Percentiles rank a stretch among this genome's conserved stretches.
Evolutionary conservation across 495 filamentous ascomycete species (phyloP).

Genomic region (Aspergillus steynii): DNA sequence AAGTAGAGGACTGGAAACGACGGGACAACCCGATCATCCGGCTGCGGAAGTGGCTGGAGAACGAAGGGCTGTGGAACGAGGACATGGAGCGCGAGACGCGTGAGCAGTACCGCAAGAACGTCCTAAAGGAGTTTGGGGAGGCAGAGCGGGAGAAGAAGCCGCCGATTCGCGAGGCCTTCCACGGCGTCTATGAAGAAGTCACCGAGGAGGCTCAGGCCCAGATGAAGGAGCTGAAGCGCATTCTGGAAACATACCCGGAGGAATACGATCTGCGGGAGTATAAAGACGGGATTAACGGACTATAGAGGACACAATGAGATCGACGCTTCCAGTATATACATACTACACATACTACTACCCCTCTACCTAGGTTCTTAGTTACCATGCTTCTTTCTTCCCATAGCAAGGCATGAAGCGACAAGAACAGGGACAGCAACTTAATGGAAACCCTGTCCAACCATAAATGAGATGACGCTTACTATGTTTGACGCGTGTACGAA

Average conservation of each 20-base stretch:
- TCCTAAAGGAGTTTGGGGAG: constrained; percentile 80
- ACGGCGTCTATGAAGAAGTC: constrained; percentile 83
- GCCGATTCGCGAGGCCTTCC: constrained; percentile 73
- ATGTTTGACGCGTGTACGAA: no score
- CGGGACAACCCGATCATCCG: constrained; percentile 92
- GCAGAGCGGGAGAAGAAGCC: constrained; percentile 93
- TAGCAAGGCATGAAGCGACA: not conserved
- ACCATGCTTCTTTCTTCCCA: no score
- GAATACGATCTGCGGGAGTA: constrained; percentile 86
- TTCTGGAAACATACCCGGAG: constrained; percentile 83
- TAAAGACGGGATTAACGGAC: constrained; percentile 72
- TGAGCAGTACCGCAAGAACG: constrained; percentile 64
- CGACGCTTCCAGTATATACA: not conserved
- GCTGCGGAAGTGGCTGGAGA: constrained; percentile 89
- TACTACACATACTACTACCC: not conserved
- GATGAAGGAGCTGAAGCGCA: constrained; percentile 71
- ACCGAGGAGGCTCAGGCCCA: constrained; percentile 81
- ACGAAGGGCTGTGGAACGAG: constrained; percentile 79
- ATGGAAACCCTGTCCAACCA: not conserved
- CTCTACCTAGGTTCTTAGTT: no score
- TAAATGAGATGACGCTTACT: no score
- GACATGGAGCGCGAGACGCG: constrained; percentile 74
- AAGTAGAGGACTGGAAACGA: constrained; percentile 98
- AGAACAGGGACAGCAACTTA: not conserved
- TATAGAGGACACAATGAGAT: constrained; percentile 32